Evolutionary conservation across 148 eudicot genomes (phyloP).

Genomic region (Fagopyrum tataricum): DNA sequence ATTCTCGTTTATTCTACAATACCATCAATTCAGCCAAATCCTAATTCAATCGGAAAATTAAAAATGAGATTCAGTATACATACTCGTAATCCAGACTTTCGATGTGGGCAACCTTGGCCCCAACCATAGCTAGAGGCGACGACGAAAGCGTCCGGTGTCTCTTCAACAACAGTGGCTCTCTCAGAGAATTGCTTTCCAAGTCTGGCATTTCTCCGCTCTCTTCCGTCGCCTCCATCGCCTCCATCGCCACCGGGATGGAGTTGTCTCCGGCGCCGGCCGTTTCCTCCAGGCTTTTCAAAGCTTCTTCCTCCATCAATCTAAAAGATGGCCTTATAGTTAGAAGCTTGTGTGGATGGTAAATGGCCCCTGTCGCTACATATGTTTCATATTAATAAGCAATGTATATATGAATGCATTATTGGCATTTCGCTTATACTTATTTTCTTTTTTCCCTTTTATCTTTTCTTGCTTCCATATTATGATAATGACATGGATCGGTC

Average conservation of each 20-base stretch:
- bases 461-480: too few relatives aligned
- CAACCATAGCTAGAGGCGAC: constrained; percentile 64
- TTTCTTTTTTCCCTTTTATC: too few relatives aligned
- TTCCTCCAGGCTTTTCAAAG: not conserved
- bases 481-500: too few relatives aligned
- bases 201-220: not conserved
- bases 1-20: constrained; percentile 38
- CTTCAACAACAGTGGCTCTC: not conserved
- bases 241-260: not conserved
- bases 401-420: too few relatives aligned
- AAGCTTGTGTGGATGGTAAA: not conserved
- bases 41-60: not conserved
- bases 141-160: constrained; percentile 19
- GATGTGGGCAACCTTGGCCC: constrained; percentile 71
- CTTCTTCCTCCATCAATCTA: not conserved
- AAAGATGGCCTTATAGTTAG: not conserved
- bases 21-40: not conserved
- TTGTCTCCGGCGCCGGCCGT: not conserved
- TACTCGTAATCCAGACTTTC: constrained; percentile 91
- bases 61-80: not conserved
- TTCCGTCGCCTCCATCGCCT: not conserved
- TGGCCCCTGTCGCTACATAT: not conserved
- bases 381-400: too few relatives aligned
- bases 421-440: too few relatives aligned
- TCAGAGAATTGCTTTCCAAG: not conserved